Evolutionary conservation across 2,329 filamentous ascomycete genomes (phyloP).

Genomic region (Phialocephala sp.): DNA sequence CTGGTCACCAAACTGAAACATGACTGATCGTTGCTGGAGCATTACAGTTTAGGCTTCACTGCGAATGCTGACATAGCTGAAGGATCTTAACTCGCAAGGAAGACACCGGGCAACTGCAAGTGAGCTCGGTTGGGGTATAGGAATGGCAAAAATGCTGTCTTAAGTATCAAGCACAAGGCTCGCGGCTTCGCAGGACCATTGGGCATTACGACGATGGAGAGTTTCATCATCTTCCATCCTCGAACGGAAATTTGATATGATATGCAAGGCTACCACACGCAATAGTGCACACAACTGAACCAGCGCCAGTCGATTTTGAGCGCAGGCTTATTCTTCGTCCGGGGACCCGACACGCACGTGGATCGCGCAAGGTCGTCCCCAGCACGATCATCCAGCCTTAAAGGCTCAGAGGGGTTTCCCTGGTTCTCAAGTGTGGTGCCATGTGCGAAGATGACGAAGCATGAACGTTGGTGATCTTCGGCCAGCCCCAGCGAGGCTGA

Average conservation of each 20-base stretch:
- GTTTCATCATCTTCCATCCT: constrained; percentile 1
- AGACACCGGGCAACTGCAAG: background rate
- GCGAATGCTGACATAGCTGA: constrained; percentile 8
- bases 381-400: constrained; percentile 4
- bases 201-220: background rate
- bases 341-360: constrained; percentile 9
- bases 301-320: background rate
- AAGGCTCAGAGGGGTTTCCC: constrained; percentile 12
- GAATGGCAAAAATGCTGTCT: background rate
- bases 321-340: constrained; percentile 2
- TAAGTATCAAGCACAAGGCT: background rate
- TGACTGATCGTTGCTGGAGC: background rate
- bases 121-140: background rate
- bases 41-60: constrained; percentile 11
- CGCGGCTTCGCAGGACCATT: background rate
- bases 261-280: background rate
- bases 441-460: constrained; percentile 22
- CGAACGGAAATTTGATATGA: constrained; percentile 6
- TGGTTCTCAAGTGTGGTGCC: constrained; percentile 13
- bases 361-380: constrained; percentile 9
- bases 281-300: background rate
- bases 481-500: constrained; percentile 31
- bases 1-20: background rate
- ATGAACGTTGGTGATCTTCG: constrained; percentile 24
- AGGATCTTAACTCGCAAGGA: background rate